A percentile compares a stretch with the other conserved stretches of the same genome.
phyloP scores from a whole-genome alignment of 2,329 filamentous ascomycete genomes.

The Verticillium isaacii region DNA sequence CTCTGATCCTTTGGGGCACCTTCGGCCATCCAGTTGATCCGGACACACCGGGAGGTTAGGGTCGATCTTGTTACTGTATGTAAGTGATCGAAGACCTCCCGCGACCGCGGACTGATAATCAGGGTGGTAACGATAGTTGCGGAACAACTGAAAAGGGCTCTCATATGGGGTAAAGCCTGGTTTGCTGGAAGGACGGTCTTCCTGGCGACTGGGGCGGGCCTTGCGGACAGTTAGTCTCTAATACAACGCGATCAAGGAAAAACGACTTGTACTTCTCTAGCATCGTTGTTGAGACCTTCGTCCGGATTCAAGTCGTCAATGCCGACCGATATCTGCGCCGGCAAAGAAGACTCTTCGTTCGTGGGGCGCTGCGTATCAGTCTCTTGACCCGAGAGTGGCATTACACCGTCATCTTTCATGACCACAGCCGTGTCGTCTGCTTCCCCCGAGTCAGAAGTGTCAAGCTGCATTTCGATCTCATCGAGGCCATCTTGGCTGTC shows the following conservation, averaged over 20 bases:
- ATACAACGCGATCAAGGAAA: not conserved
- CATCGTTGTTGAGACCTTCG: constrained; percentile 16
- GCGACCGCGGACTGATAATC: constrained; percentile 63
- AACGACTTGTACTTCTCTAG: constrained; percentile 40
- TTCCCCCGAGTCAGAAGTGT: not conserved
- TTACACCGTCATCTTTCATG: not conserved
- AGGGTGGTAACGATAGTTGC: constrained; percentile 86
- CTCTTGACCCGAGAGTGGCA: not conserved
- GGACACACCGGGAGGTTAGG: constrained; percentile 69
- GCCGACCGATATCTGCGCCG: constrained; percentile 11
- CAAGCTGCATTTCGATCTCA: not conserved
- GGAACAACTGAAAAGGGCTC: constrained; percentile 78
- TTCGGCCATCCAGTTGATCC: constrained; percentile 63
- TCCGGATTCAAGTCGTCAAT: constrained; percentile 16
- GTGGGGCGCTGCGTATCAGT: not conserved
- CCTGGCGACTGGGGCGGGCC: not conserved
- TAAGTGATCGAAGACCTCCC: constrained; percentile 81
- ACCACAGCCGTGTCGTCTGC: not conserved
- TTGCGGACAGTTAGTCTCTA: not conserved
- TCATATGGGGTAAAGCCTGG: constrained; percentile 57
- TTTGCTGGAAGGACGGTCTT: not conserved
- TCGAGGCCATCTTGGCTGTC: not conserved
- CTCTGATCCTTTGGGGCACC: constrained; percentile 64
- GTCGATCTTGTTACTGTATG: constrained; percentile 90
- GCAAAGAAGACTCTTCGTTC: not conserved